A percentile compares a stretch with the other conserved stretches of the same genome.
phyloP scores from a whole-genome alignment of 2,329 filamentous ascomycete genomes.

The Fragosphaeria purpurea region DNA sequence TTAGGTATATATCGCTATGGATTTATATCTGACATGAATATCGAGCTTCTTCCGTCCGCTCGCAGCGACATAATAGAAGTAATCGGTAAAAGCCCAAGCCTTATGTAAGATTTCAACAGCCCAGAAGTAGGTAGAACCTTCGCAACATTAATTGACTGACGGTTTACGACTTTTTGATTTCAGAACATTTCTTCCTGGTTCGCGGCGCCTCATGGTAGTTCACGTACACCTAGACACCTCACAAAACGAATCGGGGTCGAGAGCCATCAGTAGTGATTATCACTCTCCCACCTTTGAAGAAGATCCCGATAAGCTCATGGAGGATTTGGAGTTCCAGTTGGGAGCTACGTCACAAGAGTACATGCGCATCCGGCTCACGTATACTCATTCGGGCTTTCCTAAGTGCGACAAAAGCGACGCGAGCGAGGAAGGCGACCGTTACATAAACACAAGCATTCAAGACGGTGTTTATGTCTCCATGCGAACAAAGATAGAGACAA shows the following conservation, averaged over 20 bases:
- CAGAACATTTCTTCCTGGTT: conserved; percentile 25
- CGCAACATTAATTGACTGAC: too few relatives aligned
- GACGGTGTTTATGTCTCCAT: conserved; percentile 26
- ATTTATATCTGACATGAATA: conserved; percentile 37
- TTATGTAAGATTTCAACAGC: conserved; percentile 23
- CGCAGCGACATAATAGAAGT: conserved; percentile 35
- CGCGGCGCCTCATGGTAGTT: conserved; percentile 38
- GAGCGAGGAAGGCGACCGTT: too few relatives aligned
- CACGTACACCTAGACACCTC: conserved; percentile 29
- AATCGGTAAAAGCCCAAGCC: conserved; percentile 32
- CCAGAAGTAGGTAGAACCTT: too few relatives aligned
- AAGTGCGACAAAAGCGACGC: conserved; percentile 6
- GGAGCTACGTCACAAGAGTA: conserved; percentile 39
- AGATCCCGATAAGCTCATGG: conserved; percentile 45
- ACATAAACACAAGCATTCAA: not conserved
- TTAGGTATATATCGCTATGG: conserved; percentile 29
- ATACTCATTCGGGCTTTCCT: conserved; percentile 48
- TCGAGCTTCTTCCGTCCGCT: conserved; percentile 33
- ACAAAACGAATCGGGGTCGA: conserved; percentile 8
- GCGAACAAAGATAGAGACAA: conserved; percentile 43
- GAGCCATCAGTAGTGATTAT: conserved; percentile 14
- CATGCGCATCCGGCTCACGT: conserved; percentile 41
- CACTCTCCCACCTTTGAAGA: conserved; percentile 16
- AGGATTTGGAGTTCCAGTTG: conserved; percentile 48
- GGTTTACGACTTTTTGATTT: too few relatives aligned